A percentile compares a stretch with the other conserved stretches of the same genome.
phyloP scores from a whole-genome alignment of 495 filamentous ascomycete species.

The Friedmanniomyces simplex region DNA sequence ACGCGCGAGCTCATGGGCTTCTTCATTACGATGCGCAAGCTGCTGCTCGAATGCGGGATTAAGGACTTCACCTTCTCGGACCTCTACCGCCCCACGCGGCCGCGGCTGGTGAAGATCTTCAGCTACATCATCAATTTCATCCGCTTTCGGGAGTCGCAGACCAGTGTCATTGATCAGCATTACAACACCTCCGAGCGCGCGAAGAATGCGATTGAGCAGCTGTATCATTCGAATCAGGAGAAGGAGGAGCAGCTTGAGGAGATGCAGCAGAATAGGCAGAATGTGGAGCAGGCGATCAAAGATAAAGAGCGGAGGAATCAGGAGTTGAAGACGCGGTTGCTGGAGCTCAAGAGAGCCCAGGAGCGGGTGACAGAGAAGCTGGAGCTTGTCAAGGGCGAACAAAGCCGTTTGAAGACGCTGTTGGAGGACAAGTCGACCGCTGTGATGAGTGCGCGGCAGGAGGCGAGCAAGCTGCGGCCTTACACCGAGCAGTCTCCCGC shows the following conservation, averaged over 20 bases:
- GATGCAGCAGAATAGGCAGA: constrained; percentile 63
- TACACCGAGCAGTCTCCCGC: constrained; percentile 84
- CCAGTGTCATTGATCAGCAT: constrained; percentile 74
- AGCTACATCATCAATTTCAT: constrained; percentile 98
- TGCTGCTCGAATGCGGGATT: constrained; percentile 81
- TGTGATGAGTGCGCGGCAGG: constrained; percentile 51
- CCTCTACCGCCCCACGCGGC: constrained; percentile 76
- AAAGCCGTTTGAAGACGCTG: constrained; percentile 54
- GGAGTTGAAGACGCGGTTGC: constrained; percentile 65
- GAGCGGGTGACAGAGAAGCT: constrained; percentile 67
- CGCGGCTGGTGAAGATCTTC: constrained; percentile 80
- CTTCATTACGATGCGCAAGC: constrained; percentile 62
- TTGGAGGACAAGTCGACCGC: constrained; percentile 71
- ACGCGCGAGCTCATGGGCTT: constrained; percentile 90
- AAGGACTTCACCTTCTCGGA: constrained; percentile 89
- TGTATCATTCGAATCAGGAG: constrained; percentile 75
- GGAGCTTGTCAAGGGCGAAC: constrained; percentile 63
- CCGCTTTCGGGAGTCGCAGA: constrained; percentile 86
- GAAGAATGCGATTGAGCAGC: constrained; percentile 74
- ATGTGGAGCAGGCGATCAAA: constrained; percentile 65
- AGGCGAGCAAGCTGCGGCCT: constrained; percentile 76
- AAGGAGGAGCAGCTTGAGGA: constrained; percentile 70
- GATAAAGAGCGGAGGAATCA: constrained; percentile 77
- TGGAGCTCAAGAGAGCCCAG: constrained; percentile 67
- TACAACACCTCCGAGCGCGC: constrained; percentile 80